phyloP scores from a whole-genome alignment of 78 protist species.

The Cavenderia fasciculata region DNA sequence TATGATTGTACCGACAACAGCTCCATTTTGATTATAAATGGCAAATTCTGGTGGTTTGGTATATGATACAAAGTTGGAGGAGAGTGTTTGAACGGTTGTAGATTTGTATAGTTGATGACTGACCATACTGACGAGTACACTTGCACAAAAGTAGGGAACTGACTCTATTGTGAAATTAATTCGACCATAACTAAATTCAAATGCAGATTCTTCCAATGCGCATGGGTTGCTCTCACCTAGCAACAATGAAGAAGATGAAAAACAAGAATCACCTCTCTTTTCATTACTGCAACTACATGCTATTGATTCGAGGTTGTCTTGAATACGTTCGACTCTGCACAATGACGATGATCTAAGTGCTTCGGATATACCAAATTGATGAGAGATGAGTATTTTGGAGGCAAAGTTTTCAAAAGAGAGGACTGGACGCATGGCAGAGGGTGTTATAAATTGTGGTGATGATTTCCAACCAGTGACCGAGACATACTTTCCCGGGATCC shows the following conservation, averaged over 20 bases:
- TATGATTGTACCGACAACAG: conserved; percentile 7
- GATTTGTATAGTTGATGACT: not conserved
- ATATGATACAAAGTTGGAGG: conserved; percentile 30
- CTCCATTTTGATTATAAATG: not conserved
- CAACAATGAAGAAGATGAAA: not conserved
- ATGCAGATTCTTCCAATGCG: not conserved
- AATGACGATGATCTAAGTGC: conserved; percentile 20
- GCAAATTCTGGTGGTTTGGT: conserved; percentile 25
- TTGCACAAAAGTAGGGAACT: conserved; percentile 17
- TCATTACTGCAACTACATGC: conserved; percentile 28
- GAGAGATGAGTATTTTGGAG: not conserved
- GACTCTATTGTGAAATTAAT: not conserved
- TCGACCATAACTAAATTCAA: not conserved
- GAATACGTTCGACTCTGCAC: conserved; percentile 25
- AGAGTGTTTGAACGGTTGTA: not conserved
- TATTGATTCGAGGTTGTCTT: conserved; percentile 4
- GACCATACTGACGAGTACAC: conserved; percentile 12
- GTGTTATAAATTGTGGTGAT: too few relatives aligned
- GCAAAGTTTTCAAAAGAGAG: not conserved
- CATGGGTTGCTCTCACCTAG: conserved; percentile 34
- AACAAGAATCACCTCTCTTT: conserved; percentile 5
- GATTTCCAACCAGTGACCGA: not conserved
- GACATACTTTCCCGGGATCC: conserved; percentile 1
- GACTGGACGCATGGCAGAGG: too few relatives aligned
- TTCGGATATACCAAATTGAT: conserved; percentile 3